A percentile compares a stretch with the other conserved stretches of the same genome.
Conservation (phyloP, 106 monocot genomes). For the Dendrobium huoshanense region DNA sequence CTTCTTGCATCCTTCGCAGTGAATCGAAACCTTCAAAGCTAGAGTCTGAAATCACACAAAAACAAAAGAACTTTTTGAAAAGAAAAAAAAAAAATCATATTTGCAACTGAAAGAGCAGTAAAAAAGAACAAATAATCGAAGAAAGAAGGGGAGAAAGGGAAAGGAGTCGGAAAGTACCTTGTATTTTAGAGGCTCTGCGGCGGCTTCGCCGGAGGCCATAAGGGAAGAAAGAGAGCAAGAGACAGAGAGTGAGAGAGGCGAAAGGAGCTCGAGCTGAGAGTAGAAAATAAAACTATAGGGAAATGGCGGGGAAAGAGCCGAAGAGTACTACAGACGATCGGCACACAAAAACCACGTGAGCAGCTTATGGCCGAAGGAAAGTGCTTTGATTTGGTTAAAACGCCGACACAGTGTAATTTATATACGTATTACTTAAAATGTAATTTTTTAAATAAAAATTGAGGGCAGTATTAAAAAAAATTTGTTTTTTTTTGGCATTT, state of each 20-base stretch:
- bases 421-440: no score
- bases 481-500: no score
- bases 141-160: background rate
- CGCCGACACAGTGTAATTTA: no score
- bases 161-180: slow-evolving; percentile 15
- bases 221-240: background rate
- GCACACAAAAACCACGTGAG: background rate
- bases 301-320: background rate
- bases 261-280: background rate
- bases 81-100: background rate
- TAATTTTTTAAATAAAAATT: no score
- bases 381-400: no score
- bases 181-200: slow-evolving; percentile 35
- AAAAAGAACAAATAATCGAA: background rate
- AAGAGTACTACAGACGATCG: background rate
- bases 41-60: slow-evolving; percentile 29
- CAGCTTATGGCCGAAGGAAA: background rate
- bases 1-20: slow-evolving; percentile 61
- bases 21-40: slow-evolving; percentile 49
- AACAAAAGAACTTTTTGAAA: background rate
- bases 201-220: slow-evolving; percentile 22
- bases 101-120: background rate
- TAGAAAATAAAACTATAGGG: background rate
- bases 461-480: no score
- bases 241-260: background rate